phyloP scores from a whole-genome alignment of 305 asterid species.

The Petunia hybrid region DNA sequence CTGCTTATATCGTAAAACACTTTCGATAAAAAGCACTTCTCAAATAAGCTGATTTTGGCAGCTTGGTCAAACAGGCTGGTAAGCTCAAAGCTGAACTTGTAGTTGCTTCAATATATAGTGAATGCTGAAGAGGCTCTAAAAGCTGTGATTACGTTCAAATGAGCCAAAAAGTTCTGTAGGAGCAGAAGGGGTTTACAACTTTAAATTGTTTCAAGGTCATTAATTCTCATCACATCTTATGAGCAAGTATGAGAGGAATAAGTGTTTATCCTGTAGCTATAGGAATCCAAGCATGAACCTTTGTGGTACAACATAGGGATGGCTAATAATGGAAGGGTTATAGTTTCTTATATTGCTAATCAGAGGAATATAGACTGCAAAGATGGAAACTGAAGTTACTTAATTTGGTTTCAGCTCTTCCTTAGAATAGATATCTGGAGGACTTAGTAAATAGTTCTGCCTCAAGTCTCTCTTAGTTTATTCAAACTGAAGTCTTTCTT shows the following conservation, averaged over 20 bases:
- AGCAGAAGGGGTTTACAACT: constrained; percentile 3
- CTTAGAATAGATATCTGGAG: neutral
- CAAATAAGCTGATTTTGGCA: too few relatives aligned
- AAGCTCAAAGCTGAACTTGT: constrained; percentile 9
- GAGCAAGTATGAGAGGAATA: neutral
- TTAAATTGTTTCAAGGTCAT: constrained; percentile 2
- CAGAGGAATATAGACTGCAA: constrained; percentile 6
- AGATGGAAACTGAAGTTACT: constrained; percentile 4
- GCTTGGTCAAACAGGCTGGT: too few relatives aligned
- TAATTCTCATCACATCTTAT: constrained; percentile 8
- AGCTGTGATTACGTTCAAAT: constrained; percentile 2
- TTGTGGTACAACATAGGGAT: neutral
- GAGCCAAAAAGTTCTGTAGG: constrained; percentile 2
- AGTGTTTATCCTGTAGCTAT: neutral
- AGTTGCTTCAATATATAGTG: neutral
- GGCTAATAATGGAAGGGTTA: neutral
- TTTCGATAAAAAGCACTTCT: too few relatives aligned
- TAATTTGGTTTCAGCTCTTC: neutral
- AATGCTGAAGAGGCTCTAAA: neutral
- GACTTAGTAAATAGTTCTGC: neutral
- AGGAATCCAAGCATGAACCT: neutral
- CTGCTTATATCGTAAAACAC: too few relatives aligned
- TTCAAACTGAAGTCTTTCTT: neutral
- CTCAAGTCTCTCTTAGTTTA: neutral
- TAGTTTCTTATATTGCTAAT: neutral